Conservation (phyloP, 805 yeast genomes). For the Isabelozyma heimii region DNA sequence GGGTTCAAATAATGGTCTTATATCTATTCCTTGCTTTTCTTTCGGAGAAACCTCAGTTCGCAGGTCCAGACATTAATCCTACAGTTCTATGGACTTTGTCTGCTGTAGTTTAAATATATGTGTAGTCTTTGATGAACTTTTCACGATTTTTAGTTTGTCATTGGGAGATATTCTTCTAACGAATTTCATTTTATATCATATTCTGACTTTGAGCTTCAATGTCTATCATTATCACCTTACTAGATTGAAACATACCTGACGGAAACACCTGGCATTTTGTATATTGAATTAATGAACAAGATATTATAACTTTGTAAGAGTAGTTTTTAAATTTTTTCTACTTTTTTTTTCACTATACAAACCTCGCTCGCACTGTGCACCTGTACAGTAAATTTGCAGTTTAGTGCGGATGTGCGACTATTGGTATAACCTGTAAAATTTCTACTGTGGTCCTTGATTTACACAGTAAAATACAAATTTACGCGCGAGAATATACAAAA, state of each 20-base stretch:
- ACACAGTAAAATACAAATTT: background rate
- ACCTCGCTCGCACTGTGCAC: background rate
- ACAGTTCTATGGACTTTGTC: too few species aligned
- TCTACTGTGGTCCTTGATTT: background rate
- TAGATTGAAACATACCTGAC: constrained; percentile 68
- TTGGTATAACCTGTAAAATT: background rate
- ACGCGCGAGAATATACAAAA: background rate
- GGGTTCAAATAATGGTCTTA: too few species aligned
- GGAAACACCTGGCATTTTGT: constrained; percentile 95
- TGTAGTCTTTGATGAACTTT: too few species aligned
- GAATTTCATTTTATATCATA: background rate
- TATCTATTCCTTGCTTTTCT: too few species aligned
- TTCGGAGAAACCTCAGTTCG: too few species aligned
- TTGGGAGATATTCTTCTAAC: too few species aligned
- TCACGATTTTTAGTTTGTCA: too few species aligned
- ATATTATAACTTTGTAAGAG: background rate
- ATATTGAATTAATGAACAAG: constrained; percentile 16
- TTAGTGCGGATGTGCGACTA: background rate
- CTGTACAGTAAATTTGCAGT: background rate
- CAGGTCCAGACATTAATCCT: too few species aligned
- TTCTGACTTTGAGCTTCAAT: background rate
- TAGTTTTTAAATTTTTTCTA: constrained; percentile 1
- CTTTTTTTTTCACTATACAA: background rate
- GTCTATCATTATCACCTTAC: background rate
- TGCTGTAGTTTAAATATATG: too few species aligned